Evolutionary conservation across 352 stramenopile genomes (phyloP), one percentile per base, ranked within the genome.

Genomic region (Phytophthora pisi): DNA sequence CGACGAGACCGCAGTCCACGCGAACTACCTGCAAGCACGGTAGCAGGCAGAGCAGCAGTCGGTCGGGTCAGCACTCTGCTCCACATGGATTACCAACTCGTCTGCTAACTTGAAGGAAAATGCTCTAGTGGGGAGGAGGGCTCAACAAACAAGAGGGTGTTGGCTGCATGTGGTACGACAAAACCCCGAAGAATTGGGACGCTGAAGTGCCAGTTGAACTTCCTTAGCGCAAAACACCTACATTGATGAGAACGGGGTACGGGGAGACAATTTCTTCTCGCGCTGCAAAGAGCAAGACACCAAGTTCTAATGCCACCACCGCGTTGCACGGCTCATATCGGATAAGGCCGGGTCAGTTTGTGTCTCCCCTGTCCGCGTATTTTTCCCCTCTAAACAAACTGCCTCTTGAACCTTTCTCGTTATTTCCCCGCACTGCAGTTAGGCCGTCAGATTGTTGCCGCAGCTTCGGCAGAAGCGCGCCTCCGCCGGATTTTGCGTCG

Each of bases 401-500:
- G 23, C 34, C 47, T 49, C 64, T 70, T 76, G 53, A 62, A 52
- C 53, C 49, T 59, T 64, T 64, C 57, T 64, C 57, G 46, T 43
- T 58, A 40, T 71, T 52, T 61, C 45, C 31, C 3, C 40, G 58
- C 64, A 6, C 16, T 30, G 20, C 49, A 67, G 40, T 64, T 88
- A 90, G 52, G 67, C 75, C 58, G 83, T 85, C 50, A 94, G 68
- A 47, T 86, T 78, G 70, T 93, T 95, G 43, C 86, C 86, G 50
- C 86, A 95, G 59, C 70, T 91, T 64, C 86, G 81, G 73, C 86
- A 95, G 64, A 94, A 95, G 49, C 86, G 81, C 36, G 86, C 86
- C 31, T 90, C 77, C 2, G 71, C 81, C 16, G 86, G 86, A 72
- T 95, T 95, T 53, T 91, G 82, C 42, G 83, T 95, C 9, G 63